Conservation (phyloP, 2,329 filamentous ascomycete species). For the Pyrenophora seminiperda region DNA sequence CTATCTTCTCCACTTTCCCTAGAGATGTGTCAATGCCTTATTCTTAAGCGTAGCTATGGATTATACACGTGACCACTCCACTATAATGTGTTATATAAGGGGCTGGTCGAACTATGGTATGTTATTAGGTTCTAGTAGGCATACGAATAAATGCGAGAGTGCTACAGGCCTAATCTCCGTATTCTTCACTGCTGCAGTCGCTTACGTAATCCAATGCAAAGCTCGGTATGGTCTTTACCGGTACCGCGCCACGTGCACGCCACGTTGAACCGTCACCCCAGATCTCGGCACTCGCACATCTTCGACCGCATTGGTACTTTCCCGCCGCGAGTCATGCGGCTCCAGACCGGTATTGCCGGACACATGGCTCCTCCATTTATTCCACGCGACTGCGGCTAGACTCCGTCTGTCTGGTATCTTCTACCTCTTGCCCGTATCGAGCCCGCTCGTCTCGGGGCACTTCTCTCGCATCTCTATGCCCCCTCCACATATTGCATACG, state of each 20-base stretch:
- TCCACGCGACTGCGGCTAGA: conserved; percentile 14
- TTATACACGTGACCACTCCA: too few species aligned
- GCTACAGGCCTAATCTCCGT: background rate
- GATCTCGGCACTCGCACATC: background rate
- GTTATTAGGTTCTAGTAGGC: too few species aligned
- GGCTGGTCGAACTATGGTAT: too few species aligned
- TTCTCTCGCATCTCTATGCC: background rate
- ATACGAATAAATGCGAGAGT: too few species aligned
- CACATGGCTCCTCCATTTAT: conserved; percentile 1
- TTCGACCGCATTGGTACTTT: background rate
- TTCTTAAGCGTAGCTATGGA: too few species aligned
- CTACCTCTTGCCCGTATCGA: conserved; percentile 13
- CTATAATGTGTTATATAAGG: too few species aligned
- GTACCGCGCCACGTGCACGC: background rate
- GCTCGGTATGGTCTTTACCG: background rate
- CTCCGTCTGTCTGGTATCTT: conserved; percentile 5
- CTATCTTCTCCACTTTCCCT: too few species aligned
- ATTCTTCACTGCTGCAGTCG: background rate
- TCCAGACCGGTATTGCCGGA: background rate
- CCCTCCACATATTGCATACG: conserved; percentile 7
- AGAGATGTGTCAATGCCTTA: too few species aligned
- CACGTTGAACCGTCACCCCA: background rate
- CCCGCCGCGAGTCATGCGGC: conserved; percentile 5
- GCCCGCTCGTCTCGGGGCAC: conserved; percentile 10
- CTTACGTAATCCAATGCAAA: conserved; percentile 1